These are phyloP conservation scores for Flaveria robusta DNA, from an alignment of 129 eudicot species.

Conservation along the genomic window DNA sequence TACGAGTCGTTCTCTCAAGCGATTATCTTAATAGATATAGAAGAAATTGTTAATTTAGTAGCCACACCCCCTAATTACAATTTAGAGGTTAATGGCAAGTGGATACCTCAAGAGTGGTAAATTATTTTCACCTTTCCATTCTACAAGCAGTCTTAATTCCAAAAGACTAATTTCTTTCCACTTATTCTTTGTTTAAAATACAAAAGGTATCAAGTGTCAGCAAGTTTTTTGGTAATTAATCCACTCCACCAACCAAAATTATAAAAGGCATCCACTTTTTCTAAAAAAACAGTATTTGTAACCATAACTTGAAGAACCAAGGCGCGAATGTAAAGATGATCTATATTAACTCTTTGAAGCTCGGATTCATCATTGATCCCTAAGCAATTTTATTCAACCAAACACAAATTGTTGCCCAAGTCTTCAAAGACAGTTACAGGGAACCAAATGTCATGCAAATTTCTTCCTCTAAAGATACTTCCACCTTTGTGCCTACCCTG, in stretches of 20 bases:
- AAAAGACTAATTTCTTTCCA: slow-evolving; percentile 43
- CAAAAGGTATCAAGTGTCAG: slow-evolving; percentile 54
- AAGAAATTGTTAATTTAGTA: slow-evolving; percentile 16
- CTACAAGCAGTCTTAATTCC: slow-evolving; percentile 60
- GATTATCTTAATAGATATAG: slow-evolving; percentile 13
- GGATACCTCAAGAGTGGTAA: slow-evolving; percentile 55
- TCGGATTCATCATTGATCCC: slow-evolving; percentile 13
- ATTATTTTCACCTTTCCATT: slow-evolving; percentile 69
- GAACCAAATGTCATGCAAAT: slow-evolving; percentile 55
- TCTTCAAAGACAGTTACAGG: slow-evolving; percentile 55
- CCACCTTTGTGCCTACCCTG: too few species aligned
- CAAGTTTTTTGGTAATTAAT: slow-evolving; percentile 57
- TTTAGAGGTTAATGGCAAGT: background rate
- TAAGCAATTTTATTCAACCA: slow-evolving; percentile 43
- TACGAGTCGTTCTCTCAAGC: slow-evolving; percentile 40
- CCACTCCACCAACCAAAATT: slow-evolving; percentile 76
- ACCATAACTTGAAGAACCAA: slow-evolving; percentile 48
- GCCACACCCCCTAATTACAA: background rate
- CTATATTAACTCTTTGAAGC: slow-evolving; percentile 44
- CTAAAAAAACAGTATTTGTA: slow-evolving; percentile 48
- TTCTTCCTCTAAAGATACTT: slow-evolving; percentile 50
- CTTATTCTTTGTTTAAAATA: slow-evolving; percentile 47
- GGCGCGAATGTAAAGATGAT: slow-evolving; percentile 50
- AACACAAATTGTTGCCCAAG: slow-evolving; percentile 31
- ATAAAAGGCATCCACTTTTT: slow-evolving; percentile 66